Conservation (phyloP, 768 basidiomycete species). For the Porpolomopsis calyptriformis region DNA sequence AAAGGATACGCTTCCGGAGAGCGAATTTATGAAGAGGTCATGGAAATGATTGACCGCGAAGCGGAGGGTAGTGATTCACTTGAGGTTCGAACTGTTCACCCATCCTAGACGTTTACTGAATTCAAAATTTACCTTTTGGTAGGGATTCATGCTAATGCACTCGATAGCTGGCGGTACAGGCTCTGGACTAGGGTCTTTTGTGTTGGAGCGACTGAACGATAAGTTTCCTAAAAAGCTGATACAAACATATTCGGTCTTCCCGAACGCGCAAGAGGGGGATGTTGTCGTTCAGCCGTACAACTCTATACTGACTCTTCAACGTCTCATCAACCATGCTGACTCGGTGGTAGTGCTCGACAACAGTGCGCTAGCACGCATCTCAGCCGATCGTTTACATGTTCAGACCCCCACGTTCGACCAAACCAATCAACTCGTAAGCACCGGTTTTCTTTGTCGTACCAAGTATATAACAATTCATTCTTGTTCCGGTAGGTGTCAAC, state of each 20-base stretch:
- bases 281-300: constrained; percentile 99
- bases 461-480: not conserved
- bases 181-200: constrained; percentile 95
- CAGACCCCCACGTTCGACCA: constrained; percentile 86
- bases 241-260: constrained; percentile 98
- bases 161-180: constrained; percentile 99
- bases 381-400: constrained; percentile 81
- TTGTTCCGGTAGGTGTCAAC: constrained; percentile 65
- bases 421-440: constrained; percentile 76
- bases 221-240: constrained; percentile 98
- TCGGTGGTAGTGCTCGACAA: constrained; percentile 97
- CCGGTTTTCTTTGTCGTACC: not conserved
- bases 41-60: constrained; percentile 98
- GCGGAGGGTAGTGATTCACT: constrained; percentile 96
- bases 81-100: constrained; percentile 47
- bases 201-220: constrained; percentile 93
- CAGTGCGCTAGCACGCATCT: constrained; percentile 84
- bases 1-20: constrained; percentile 90
- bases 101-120: not conserved
- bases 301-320: constrained; percentile 83
- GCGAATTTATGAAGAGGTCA: constrained; percentile 86
- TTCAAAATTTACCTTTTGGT: constrained; percentile 3
- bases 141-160: constrained; percentile 99
- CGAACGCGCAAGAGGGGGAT: constrained; percentile 85
- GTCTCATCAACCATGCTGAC: constrained; percentile 92